phyloP scores from a whole-genome alignment of 2,329 filamentous ascomycete species.

The Botryotinia calthae region DNA sequence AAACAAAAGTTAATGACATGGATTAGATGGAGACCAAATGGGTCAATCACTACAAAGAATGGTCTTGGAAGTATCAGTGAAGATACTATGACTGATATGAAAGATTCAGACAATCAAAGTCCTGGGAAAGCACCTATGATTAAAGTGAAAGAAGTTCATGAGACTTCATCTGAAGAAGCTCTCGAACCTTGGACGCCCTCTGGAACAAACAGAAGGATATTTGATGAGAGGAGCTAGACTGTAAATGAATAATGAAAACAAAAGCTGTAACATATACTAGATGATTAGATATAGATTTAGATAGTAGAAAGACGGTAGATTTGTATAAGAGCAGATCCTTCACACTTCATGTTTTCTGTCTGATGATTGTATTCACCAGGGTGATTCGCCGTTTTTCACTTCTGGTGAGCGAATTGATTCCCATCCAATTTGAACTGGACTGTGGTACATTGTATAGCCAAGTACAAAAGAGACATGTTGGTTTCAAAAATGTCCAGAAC shows the following conservation, averaged over 20 bases:
- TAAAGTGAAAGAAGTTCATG: background rate
- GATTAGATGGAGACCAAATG: background rate
- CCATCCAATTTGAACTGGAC: accelerated
- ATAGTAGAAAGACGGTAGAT: background rate
- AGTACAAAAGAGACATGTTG: background rate
- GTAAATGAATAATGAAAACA: background rate
- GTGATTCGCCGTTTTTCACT: background rate
- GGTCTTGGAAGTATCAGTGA: background rate
- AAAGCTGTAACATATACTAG: background rate
- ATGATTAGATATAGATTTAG: background rate
- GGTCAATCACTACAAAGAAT: background rate
- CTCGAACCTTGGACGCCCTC: background rate
- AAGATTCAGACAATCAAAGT: background rate
- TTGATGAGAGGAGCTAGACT: background rate
- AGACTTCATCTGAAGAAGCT: background rate
- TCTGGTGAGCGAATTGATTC: background rate
- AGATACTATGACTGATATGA: background rate
- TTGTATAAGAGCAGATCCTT: background rate
- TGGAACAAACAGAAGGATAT: slow-evolving; percentile 1
- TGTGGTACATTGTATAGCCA: background rate
- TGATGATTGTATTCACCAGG: background rate
- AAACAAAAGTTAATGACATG: background rate
- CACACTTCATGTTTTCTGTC: background rate
- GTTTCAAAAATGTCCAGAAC: background rate
- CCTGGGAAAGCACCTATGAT: background rate